A percentile compares a stretch with the other conserved stretches of the same genome.
Evolutionary conservation across 2,329 filamentous ascomycete species (phyloP).

Genomic region (Monosporascus ibericus): DNA sequence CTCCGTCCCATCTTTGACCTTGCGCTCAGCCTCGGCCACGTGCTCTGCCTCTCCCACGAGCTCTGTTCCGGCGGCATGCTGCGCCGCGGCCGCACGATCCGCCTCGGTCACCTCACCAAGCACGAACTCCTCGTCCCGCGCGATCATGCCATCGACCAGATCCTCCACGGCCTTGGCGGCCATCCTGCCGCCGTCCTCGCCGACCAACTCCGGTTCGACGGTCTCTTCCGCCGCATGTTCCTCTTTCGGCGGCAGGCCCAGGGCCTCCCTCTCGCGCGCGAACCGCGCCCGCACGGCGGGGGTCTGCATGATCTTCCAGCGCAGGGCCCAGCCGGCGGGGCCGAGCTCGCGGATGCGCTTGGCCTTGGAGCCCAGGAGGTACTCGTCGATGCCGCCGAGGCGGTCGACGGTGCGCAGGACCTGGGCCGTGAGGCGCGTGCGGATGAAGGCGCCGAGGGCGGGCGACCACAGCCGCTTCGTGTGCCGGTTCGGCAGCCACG

Average conservation of each 20-base stretch:
- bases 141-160: constrained; percentile 35
- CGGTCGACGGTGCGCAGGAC: constrained; percentile 74
- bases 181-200: constrained; percentile 25
- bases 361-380: constrained; percentile 75
- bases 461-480: constrained; percentile 62
- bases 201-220: constrained; percentile 19
- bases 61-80: constrained; percentile 24
- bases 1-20: constrained; percentile 2
- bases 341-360: constrained; percentile 79
- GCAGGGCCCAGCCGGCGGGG: constrained; percentile 80
- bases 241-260: constrained; percentile 56
- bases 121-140: constrained; percentile 38
- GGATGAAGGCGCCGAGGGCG: constrained; percentile 55
- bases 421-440: constrained; percentile 62
- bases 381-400: constrained; percentile 84
- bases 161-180: constrained; percentile 26
- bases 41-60: not conserved
- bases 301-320: constrained; percentile 87
- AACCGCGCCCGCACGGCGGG: constrained; percentile 58
- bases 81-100: constrained; percentile 5
- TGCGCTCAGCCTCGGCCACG: constrained; percentile 16
- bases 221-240: constrained; percentile 21
- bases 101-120: constrained; percentile 35
- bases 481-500: constrained; percentile 71
- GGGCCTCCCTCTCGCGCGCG: constrained; percentile 52